Percentiles rank a stretch among this genome's conserved stretches.
Conservation (phyloP, 768 basidiomycete species). For the Macrolepiota albuminosa region DNA sequence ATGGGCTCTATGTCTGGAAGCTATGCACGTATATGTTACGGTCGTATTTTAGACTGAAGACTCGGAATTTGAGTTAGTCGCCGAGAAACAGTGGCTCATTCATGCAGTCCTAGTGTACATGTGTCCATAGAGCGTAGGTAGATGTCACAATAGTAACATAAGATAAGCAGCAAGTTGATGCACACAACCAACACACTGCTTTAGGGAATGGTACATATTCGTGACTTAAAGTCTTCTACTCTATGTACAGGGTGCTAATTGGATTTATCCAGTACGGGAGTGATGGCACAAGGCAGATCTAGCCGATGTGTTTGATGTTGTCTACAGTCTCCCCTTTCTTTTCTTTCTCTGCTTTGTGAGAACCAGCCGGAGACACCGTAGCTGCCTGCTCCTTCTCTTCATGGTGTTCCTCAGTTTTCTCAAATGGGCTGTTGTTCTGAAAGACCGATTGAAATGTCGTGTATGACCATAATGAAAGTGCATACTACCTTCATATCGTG, state of each 20-base stretch:
- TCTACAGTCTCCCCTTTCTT: constrained; percentile 14
- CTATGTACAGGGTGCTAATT: no score
- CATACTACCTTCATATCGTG: constrained; percentile 19
- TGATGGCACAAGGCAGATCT: neutral
- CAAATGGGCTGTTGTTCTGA: constrained; percentile 17
- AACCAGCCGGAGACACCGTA: constrained; percentile 24
- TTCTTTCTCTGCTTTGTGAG: constrained; percentile 19
- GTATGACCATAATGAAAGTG: neutral
- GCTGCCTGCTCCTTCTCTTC: constrained; percentile 23
- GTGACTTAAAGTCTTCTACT: neutral
- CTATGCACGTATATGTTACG: neutral
- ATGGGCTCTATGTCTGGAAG: neutral
- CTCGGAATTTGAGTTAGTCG: neutral
- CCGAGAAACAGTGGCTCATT: no score
- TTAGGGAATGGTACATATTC: no score
- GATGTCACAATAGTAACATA: no score
- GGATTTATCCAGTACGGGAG: neutral
- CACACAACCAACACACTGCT: no score
- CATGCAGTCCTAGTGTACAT: no score
- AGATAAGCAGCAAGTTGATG: no score
- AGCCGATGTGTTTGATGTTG: neutral
- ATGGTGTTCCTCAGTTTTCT: constrained; percentile 5
- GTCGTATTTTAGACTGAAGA: neutral
- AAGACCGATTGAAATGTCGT: neutral
- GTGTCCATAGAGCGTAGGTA: no score